phyloP scores from a whole-genome alignment of 495 filamentous ascomycete species.

The Cudoniella acicularis region DNA sequence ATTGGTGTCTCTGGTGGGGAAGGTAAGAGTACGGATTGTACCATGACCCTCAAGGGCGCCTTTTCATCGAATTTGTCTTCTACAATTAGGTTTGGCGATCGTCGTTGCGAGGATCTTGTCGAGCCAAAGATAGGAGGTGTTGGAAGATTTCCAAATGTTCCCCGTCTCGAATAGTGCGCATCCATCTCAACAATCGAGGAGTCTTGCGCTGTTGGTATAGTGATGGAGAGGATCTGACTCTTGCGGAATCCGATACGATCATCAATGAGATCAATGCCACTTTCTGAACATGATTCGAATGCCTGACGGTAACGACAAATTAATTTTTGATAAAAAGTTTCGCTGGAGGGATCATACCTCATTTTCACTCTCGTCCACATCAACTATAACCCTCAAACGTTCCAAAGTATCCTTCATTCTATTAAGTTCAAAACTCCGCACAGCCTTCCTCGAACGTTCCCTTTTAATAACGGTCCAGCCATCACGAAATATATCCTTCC shows the following conservation, averaged over 20 bases:
- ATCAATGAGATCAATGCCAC: no score
- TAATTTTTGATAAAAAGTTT: not conserved
- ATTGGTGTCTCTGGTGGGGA: slow-evolving; percentile 3
- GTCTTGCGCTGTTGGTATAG: not conserved
- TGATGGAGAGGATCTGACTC: not conserved
- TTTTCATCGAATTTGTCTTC: not conserved
- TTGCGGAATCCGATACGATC: no score
- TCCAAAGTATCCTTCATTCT: not conserved
- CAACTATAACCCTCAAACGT: not conserved
- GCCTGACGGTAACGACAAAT: no score
- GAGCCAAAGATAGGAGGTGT: not conserved
- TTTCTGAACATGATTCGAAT: no score
- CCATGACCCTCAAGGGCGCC: not conserved
- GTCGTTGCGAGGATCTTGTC: not conserved
- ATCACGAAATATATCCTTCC: not conserved
- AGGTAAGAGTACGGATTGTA: not conserved
- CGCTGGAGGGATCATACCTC: not conserved
- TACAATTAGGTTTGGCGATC: not conserved
- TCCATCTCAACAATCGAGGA: not conserved
- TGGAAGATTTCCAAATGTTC: not conserved
- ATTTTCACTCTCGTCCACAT: not conserved
- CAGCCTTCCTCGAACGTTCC: not conserved
- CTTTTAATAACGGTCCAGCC: not conserved
- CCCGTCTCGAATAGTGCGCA: not conserved
- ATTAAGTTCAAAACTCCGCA: not conserved